Evolutionary conservation across 1,284 basidiomycete species (phyloP).

Genomic region (Sphagnurus paluster): DNA sequence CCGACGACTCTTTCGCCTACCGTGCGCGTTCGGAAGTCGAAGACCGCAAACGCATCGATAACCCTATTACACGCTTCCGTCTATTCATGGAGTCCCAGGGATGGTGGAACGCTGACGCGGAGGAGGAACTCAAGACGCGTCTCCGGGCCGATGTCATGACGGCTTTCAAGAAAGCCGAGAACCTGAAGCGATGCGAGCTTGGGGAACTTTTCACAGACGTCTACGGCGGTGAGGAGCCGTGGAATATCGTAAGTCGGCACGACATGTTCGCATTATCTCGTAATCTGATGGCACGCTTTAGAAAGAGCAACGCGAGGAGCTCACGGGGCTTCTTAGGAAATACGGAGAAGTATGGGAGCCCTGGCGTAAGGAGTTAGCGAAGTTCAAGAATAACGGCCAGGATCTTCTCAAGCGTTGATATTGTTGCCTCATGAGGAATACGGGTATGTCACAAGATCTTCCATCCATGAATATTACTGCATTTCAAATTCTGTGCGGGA

Average conservation of each 20-base stretch:
- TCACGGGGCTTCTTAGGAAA: constrained; percentile 74
- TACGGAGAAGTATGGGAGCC: constrained; percentile 84
- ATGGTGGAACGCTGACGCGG: constrained; percentile 86
- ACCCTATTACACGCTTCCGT: constrained; percentile 85
- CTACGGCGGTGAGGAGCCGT: constrained; percentile 83
- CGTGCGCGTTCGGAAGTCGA: constrained; percentile 84
- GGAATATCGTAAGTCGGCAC: constrained; percentile 70
- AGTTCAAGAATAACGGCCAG: constrained; percentile 78
- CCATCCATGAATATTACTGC: no score
- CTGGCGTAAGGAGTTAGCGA: constrained; percentile 80
- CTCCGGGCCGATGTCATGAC: constrained; percentile 76
- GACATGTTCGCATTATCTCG: neutral
- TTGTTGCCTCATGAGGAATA: no score
- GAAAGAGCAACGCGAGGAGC: constrained; percentile 84
- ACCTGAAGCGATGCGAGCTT: constrained; percentile 67
- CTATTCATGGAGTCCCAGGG: constrained; percentile 77
- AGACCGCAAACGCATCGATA: constrained; percentile 84
- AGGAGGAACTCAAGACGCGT: constrained; percentile 69
- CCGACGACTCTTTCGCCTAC: constrained; percentile 93
- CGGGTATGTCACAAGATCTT: no score
- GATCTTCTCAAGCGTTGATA: constrained; percentile 47
- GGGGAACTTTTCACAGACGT: constrained; percentile 86
- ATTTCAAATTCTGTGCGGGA: no score
- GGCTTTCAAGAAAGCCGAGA: constrained; percentile 80
- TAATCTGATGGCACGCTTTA: constrained; percentile 28